phyloP scores from a whole-genome alignment of 148 eudicot species.

The Rhododendron mucronatum region DNA sequence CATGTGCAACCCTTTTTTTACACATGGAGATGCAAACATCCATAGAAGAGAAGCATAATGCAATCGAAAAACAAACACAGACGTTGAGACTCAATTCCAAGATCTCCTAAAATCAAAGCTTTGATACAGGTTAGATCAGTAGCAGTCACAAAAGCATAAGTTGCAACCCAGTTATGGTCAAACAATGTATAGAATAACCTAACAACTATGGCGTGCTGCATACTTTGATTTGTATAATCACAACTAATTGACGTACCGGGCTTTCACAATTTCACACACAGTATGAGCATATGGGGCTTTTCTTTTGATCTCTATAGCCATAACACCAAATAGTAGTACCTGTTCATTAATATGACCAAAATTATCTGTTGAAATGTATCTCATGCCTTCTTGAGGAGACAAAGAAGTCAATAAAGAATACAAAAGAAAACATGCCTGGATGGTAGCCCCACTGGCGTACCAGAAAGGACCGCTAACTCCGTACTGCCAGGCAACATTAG shows the following conservation, averaged over 20 bases:
- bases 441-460: constrained; percentile 96
- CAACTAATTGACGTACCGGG: constrained; percentile 44
- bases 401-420: background rate
- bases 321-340: constrained; percentile 89
- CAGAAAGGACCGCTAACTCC: constrained; percentile 97
- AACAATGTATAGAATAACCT: background rate
- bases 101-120: background rate
- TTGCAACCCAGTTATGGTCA: background rate
- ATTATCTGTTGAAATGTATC: background rate
- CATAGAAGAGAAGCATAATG: background rate
- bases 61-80: background rate
- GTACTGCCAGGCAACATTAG: constrained; percentile 95
- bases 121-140: background rate
- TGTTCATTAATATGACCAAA: constrained; percentile 18
- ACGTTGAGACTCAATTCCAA: background rate
- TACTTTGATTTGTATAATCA: background rate
- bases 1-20: background rate
- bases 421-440: constrained; percentile 54
- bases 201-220: background rate
- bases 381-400: background rate
- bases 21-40: background rate
- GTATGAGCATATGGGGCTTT: constrained; percentile 97
- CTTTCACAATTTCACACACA: constrained; percentile 92
- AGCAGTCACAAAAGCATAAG: background rate
- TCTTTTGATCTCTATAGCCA: constrained; percentile 97